phyloP scores from a whole-genome alignment of 1,284 basidiomycete species.

The Apiotrichum gracile region DNA sequence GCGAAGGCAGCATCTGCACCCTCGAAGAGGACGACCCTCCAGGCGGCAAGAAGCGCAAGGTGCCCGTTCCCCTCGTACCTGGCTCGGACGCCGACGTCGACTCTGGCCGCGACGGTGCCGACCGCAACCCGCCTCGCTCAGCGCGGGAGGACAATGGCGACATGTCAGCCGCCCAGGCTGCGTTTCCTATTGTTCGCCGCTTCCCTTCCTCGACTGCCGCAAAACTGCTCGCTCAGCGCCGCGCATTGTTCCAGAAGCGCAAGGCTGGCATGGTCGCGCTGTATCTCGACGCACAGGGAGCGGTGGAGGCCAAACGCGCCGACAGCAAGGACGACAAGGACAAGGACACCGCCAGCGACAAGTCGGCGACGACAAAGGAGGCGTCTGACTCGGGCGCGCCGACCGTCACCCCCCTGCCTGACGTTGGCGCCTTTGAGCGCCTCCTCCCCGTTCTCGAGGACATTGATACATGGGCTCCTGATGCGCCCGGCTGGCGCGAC shows the following conservation, averaged over 20 bases:
- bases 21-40: conserved; percentile 25
- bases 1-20: conserved; percentile 6
- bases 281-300: conserved; percentile 37
- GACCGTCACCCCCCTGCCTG: conserved; percentile 10
- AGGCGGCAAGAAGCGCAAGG: conserved; percentile 38
- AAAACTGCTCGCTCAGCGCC: conserved; percentile 19
- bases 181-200: conserved; percentile 2
- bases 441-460: conserved; percentile 34
- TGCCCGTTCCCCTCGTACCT: conserved; percentile 20
- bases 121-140: conserved; percentile 16
- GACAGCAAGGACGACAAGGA: background rate
- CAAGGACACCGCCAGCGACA: background rate
- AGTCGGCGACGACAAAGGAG: background rate
- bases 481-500: conserved; percentile 32
- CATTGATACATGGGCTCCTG: conserved; percentile 33
- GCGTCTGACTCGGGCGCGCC: background rate
- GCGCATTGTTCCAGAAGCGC: conserved; percentile 27
- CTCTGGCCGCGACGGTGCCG: conserved; percentile 14
- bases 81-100: conserved; percentile 13
- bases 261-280: conserved; percentile 37
- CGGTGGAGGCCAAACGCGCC: conserved; percentile 8
- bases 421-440: conserved; percentile 25
- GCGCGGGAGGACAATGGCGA: conserved; percentile 11
- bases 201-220: background rate
- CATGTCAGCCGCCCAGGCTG: background rate